phyloP scores from a whole-genome alignment of 768 basidiomycete species.

The Lactarius trivialis region DNA sequence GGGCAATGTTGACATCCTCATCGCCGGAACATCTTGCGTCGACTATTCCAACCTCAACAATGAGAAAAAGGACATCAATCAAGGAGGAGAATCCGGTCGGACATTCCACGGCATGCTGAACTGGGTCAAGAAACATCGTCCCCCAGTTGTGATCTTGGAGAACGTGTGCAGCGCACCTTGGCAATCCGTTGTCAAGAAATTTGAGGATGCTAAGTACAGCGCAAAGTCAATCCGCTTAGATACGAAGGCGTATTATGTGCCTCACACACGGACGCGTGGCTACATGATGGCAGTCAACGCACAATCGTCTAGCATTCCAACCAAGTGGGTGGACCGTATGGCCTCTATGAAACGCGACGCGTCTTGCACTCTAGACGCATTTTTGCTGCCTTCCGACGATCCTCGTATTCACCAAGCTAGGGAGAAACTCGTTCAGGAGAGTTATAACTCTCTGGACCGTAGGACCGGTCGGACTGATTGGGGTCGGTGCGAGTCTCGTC shows the following conservation, averaged over 20 bases:
- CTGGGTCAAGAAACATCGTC: conserved; percentile 82
- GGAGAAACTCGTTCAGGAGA: conserved; percentile 72
- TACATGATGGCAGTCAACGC: conserved; percentile 79
- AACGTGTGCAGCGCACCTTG: conserved; percentile 93
- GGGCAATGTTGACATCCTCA: conserved; percentile 81
- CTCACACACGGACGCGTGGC: conserved; percentile 88
- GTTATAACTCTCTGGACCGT: conserved; percentile 55
- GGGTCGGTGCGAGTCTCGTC: conserved; percentile 88
- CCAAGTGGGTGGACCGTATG: conserved; percentile 60
- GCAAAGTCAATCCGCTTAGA: conserved; percentile 67
- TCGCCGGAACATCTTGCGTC: conserved; percentile 94
- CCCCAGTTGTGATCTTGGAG: conserved; percentile 88
- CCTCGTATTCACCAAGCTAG: conserved; percentile 86
- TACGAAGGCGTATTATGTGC: conserved; percentile 87
- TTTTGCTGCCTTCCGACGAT: conserved; percentile 86
- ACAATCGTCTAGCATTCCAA: conserved; percentile 51
- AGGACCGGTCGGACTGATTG: conserved; percentile 78
- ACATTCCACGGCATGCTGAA: conserved; percentile 94
- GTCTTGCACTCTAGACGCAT: conserved; percentile 85
- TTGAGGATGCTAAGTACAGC: conserved; percentile 68
- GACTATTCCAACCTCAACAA: conserved; percentile 97
- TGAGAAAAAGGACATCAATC: conserved; percentile 84
- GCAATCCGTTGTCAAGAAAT: conserved; percentile 67
- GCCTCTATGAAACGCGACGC: conserved; percentile 72
- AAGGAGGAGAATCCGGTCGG: conserved; percentile 85